These are phyloP conservation scores for Gossypium arboreum DNA, from an alignment of 345 rosid species.

Conservation along the genomic window DNA sequence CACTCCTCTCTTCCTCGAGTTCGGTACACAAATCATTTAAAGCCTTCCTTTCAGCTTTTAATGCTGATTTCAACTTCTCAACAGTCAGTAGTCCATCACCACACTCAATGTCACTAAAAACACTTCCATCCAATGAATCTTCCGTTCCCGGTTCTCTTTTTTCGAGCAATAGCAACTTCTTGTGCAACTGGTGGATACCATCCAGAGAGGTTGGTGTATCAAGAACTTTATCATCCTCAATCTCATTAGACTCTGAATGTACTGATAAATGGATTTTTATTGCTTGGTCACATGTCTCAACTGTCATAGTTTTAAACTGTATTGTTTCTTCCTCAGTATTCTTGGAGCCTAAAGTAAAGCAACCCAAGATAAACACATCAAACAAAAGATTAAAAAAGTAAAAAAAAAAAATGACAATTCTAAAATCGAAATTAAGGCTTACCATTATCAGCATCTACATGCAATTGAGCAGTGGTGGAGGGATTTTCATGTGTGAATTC, in stretches of 20 bases:
- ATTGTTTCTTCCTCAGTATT: slow-evolving; percentile 38
- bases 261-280: slow-evolving; percentile 23
- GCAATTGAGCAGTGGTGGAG: slow-evolving; percentile 21
- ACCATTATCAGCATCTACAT: slow-evolving; percentile 31
- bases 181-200: slow-evolving; percentile 48
- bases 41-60: slow-evolving; percentile 64
- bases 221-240: slow-evolving; percentile 58
- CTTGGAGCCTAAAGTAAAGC: slow-evolving; percentile 23
- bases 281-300: slow-evolving; percentile 31
- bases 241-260: slow-evolving; percentile 38
- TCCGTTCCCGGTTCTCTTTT: slow-evolving; percentile 49
- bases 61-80: slow-evolving; percentile 62
- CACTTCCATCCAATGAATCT: slow-evolving; percentile 68
- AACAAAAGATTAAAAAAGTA: not conserved
- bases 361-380: not conserved
- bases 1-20: slow-evolving; percentile 93
- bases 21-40: slow-evolving; percentile 63
- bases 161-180: slow-evolving; percentile 49
- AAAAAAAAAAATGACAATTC: not conserved
- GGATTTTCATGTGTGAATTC: slow-evolving; percentile 20
- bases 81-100: slow-evolving; percentile 45
- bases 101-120: slow-evolving; percentile 46
- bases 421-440: slow-evolving; percentile 18
- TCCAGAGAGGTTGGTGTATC: slow-evolving; percentile 58
- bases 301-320: slow-evolving; percentile 42